Evolutionary conservation across 1,284 basidiomycete genomes (phyloP), one percentile per base, ranked within the genome.

Genomic region (Sanghuangporus sanghuang): DNA sequence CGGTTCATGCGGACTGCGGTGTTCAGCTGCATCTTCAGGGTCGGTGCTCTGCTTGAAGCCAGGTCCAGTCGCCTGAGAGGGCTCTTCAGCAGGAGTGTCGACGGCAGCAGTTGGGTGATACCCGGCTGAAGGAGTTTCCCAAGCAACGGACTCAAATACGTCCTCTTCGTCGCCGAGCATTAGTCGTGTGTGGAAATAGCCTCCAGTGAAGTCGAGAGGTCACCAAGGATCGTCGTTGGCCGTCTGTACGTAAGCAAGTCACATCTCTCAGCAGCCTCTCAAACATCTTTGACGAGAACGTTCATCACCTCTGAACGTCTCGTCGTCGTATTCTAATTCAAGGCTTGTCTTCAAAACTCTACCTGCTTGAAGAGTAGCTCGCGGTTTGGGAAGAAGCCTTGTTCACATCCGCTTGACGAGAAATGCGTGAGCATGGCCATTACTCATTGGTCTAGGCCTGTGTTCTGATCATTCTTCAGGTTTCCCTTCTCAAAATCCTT

Each of bases 121-220:
- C 27, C 75, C 72, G 14, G 80, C 79, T 35, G 83, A 78, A 57
- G 89, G 85, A 35, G 89, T 87, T 70, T 93, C 90, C 90, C 90
- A 93, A 63, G 90, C 91, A 21, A 93, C 88, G 69, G 86, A 89
- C 77, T 93, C 90, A 73, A 92, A 93, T 18, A 93, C 86, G 74
- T 92, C 90, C 71, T 92, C 90, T 67, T 91, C 89, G 75, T 89
- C 88, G 73, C 85, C 86, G 70, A 87, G 83, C 89, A 91, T 90
- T 64, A 48, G 53, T 54, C 32, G 5, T 7, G 53, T n/a, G 11
- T 14, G 21, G 44, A n/a, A 42, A n/a, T 36, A 53, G 27, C 21
- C 36, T 27, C 52, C 2, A 53, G 52, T 53, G 52, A 12, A 8
- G 52, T 54, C 53, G 8, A 11, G 27, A 9, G n/a, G n/a, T 11